phyloP scores from a whole-genome alignment of 1,284 basidiomycete genomes.

The Irpex lacteus region DNA sequence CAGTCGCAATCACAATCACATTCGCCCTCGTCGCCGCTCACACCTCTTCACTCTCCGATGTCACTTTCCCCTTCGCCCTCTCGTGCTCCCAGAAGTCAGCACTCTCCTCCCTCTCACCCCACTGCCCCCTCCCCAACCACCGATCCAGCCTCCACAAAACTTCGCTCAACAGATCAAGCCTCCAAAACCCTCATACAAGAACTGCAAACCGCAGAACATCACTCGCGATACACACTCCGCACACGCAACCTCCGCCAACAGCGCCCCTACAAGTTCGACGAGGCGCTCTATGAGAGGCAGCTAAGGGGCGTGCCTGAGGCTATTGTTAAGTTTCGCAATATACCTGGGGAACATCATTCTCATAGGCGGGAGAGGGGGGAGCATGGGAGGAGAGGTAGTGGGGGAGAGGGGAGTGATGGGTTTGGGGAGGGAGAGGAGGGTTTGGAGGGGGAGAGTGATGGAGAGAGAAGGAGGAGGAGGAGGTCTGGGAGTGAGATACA shows the following conservation, averaged over 20 bases:
- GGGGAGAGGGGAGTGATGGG: not conserved
- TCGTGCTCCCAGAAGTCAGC: no score
- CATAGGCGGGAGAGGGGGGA: not conserved
- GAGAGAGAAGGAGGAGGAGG: no score
- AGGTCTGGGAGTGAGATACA: no score
- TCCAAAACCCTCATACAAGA: fast-evolving
- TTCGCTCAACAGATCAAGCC: no score
- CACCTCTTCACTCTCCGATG: not conserved
- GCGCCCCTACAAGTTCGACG: conserved; percentile 26
- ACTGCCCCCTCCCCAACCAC: no score
- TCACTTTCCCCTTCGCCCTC: not conserved
- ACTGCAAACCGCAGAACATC: no score
- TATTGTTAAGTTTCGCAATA: conserved; percentile 23
- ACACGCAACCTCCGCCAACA: conserved; percentile 21
- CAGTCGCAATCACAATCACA: not conserved
- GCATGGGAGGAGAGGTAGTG: no score
- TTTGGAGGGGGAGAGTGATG: no score
- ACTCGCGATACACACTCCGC: conserved; percentile 26
- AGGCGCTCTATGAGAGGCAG: conserved; percentile 21
- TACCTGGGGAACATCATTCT: conserved; percentile 13
- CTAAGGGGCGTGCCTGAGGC: conserved; percentile 27
- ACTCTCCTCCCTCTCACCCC: no score
- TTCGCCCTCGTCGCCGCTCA: not conserved
- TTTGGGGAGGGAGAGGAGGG: no score
- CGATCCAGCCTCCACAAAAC: no score